Base-by-base conservation (phyloP, 2,329 filamentous ascomycete genomes). In the Penicillium olsonii region DNA sequence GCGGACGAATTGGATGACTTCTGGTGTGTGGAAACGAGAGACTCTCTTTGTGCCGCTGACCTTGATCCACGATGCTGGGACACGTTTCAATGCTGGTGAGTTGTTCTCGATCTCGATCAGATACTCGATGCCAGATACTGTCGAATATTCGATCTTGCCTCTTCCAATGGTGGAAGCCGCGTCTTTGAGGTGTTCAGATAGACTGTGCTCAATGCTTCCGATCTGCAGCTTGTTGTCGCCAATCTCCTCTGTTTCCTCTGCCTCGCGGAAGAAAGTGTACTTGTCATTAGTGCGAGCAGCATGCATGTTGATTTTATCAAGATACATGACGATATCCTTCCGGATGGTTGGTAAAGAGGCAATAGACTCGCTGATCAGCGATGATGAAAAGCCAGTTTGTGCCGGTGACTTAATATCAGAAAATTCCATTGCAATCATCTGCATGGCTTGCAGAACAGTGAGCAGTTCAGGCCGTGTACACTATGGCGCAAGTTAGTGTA, bases 21-120 rank as follows among this genome's bases (percentile, higher is more conserved):
- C 87, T 4, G 94, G 94, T 0, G 94, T 94, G 72, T 99, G 94
- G 70, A 97, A 99, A 50, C 94, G 86, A 0, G 90, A 92, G 5
- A 92, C 75, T 62, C 90, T 90, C 70, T 97, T 97, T 6, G 94
- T 99, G 42, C 92, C 92, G 49, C 88, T 95, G 62, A 97, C 89
- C 71, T 99, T 97, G 56, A 83, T 80, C 94, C 94, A 99, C 0
- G 90, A 95, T 4, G 94, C 92, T 0, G 94, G 94, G 0, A 99
- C 90, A 49, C 87, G 84, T 67, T 91, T 94, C 52, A 96, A 80
- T 45, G 90, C 83, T 1, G 80, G 70, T 10, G 73, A 75, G 18
- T 64, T 79, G 69, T 95, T 96, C 58, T 88, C 81, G 5, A 99
- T 87, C 71, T 97, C 94, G 62, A 99, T 89, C 17, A 99, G 82